phyloP scores from a whole-genome alignment of 2,329 filamentous ascomycete genomes.

The Bipolaris oryzae region DNA sequence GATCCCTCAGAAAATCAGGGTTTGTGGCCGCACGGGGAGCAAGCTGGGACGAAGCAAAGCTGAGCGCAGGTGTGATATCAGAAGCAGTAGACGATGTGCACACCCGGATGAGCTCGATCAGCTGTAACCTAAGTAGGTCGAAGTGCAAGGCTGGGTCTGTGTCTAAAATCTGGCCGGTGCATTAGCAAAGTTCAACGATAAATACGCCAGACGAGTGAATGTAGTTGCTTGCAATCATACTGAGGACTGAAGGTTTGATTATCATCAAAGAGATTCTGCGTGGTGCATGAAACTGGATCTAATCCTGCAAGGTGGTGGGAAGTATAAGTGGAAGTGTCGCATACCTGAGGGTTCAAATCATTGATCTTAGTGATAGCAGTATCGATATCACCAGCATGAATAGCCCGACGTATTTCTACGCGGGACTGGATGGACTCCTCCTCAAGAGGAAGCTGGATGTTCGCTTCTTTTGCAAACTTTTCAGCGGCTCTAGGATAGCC shows the following conservation, averaged over 20 bases:
- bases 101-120: conserved; percentile 87
- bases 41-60: conserved; percentile 86
- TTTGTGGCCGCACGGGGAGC: conserved; percentile 85
- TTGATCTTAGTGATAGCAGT: conserved; percentile 86
- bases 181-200: conserved; percentile 32
- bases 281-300: conserved; percentile 99
- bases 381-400: conserved; percentile 85
- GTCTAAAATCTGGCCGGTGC: conserved; percentile 75
- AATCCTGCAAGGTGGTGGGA: conserved; percentile 74
- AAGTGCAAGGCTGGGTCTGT: conserved; percentile 84
- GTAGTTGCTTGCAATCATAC: conserved; percentile 65
- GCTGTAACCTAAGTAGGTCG: conserved; percentile 82
- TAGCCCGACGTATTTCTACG: conserved; percentile 82
- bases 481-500: conserved; percentile 91
- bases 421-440: conserved; percentile 75
- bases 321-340: conserved; percentile 40
- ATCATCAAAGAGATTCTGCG: conserved; percentile 96
- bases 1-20: conserved; percentile 78
- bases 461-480: conserved; percentile 93
- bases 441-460: conserved; percentile 76
- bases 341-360: conserved; percentile 87
- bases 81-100: conserved; percentile 70
- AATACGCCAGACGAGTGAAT: conserved; percentile 10
- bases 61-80: conserved; percentile 79
- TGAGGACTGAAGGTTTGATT: conserved; percentile 81